phyloP scores from a whole-genome alignment of 2,329 filamentous ascomycete genomes.

The Verruconis gallopava region DNA sequence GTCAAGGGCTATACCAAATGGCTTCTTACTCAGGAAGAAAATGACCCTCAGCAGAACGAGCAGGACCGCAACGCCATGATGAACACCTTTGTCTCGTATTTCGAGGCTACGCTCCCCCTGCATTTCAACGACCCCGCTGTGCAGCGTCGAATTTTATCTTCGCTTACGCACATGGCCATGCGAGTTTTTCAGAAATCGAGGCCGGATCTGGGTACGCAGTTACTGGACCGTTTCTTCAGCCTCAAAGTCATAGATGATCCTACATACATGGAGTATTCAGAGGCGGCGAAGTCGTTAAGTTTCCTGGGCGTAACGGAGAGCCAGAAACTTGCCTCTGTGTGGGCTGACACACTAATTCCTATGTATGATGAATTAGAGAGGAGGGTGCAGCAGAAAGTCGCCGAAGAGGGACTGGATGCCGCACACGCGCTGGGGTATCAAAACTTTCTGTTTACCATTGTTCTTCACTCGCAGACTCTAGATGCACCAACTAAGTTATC shows the following conservation, averaged over 20 bases:
- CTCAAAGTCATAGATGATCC: slow-evolving; percentile 41
- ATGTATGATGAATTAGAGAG: slow-evolving; percentile 74
- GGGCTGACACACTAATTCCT: slow-evolving; percentile 70
- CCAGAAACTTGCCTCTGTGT: slow-evolving; percentile 76
- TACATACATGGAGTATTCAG: slow-evolving; percentile 61
- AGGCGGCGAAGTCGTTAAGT: slow-evolving; percentile 82
- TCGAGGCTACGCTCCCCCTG: slow-evolving; percentile 54
- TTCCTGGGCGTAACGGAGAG: slow-evolving; percentile 74
- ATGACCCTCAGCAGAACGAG: slow-evolving; percentile 36
- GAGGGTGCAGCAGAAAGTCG: slow-evolving; percentile 46
- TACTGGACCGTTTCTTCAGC: slow-evolving; percentile 8
- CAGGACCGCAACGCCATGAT: slow-evolving; percentile 48
- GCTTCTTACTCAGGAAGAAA: slow-evolving; percentile 47
- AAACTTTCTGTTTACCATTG: slow-evolving; percentile 86
- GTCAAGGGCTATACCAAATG: slow-evolving; percentile 83
- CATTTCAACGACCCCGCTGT: slow-evolving; percentile 60
- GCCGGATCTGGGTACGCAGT: slow-evolving; percentile 4
- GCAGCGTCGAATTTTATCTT: slow-evolving; percentile 6
- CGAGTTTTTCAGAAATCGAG: slow-evolving; percentile 5
- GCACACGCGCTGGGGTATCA: slow-evolving; percentile 39
- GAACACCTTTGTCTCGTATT: slow-evolving; percentile 57
- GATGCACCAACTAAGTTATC: slow-evolving; percentile 57
- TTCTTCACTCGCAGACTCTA: slow-evolving; percentile 70
- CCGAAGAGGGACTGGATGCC: slow-evolving; percentile 45
- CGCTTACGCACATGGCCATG: slow-evolving; percentile 2